These are phyloP conservation scores for Aspergillus floridensis DNA, from an alignment of 2,329 filamentous ascomycete species.

Conservation along the genomic window DNA sequence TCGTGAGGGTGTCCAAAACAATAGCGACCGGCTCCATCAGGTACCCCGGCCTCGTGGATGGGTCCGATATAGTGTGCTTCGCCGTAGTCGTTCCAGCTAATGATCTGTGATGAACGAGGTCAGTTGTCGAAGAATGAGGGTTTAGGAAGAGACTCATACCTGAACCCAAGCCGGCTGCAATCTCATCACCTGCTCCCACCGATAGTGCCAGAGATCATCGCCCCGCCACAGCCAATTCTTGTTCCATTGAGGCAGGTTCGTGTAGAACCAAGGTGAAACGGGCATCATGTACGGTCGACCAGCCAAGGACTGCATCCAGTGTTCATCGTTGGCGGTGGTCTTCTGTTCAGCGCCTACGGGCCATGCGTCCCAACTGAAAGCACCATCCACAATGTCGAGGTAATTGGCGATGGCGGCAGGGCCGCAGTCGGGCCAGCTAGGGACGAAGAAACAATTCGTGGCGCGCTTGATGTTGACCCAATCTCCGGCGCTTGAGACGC, in stretches of 20 bases:
- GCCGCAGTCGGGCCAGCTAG: conserved; percentile 40
- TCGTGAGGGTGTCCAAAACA: conserved; percentile 27
- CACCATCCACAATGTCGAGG: conserved; percentile 37
- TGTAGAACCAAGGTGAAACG: conserved; percentile 58
- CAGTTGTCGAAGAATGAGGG: background rate
- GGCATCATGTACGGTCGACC: conserved; percentile 54
- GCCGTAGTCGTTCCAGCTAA: conserved; percentile 62
- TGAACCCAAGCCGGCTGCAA: conserved; percentile 52
- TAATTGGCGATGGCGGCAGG: conserved; percentile 29
- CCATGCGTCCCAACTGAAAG: conserved; percentile 48
- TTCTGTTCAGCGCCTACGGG: conserved; percentile 39
- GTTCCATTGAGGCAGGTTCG: conserved; percentile 54
- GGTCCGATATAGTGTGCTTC: conserved; percentile 60
- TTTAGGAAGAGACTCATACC: conserved; percentile 19
- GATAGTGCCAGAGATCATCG: conserved; percentile 60
- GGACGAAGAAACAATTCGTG: conserved; percentile 44
- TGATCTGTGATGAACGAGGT: conserved; percentile 41
- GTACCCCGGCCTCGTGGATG: conserved; percentile 48
- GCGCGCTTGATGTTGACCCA: conserved; percentile 44
- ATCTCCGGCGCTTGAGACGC: conserved; percentile 38
- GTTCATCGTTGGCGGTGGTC: conserved; percentile 35
- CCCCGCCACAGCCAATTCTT: conserved; percentile 65
- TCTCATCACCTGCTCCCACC: conserved; percentile 56
- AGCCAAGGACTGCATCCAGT: conserved; percentile 40
- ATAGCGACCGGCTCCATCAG: conserved; percentile 43